A percentile compares a stretch with the other conserved stretches of the same genome.
Evolutionary conservation across 345 rosid species (phyloP).

Genomic region (Gossypium anomalum): DNA sequence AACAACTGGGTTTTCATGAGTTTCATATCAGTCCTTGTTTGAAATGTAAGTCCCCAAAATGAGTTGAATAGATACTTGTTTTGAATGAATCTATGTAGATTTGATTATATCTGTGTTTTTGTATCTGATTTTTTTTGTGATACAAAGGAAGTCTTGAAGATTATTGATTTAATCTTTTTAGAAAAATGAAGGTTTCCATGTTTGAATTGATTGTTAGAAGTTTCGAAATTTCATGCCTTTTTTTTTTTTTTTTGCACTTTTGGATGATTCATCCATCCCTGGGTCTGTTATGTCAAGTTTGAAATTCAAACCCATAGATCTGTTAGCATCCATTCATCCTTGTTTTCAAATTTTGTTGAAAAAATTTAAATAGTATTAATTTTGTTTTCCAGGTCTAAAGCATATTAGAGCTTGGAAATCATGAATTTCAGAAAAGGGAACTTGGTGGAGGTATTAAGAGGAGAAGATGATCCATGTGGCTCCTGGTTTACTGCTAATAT

Average conservation of each 20-base stretch:
- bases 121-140: background rate
- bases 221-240: background rate
- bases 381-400: constrained; percentile 15
- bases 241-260: background rate
- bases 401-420: background rate
- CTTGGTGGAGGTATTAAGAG: constrained; percentile 32
- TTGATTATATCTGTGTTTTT: constrained; percentile 8
- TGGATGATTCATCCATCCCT: background rate
- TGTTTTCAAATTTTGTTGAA: background rate
- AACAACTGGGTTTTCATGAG: constrained; percentile 12
- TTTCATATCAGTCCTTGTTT: constrained; percentile 5
- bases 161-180: background rate
- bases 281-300: background rate
- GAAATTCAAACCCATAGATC: background rate
- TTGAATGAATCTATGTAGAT: background rate
- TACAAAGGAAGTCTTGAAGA: background rate
- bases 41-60: background rate
- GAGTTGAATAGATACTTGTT: background rate
- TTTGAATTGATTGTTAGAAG: constrained; percentile 1
- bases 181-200: background rate
- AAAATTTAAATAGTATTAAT: background rate
- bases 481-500: constrained; percentile 39
- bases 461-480: constrained; percentile 30
- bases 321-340: background rate
- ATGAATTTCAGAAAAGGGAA: constrained; percentile 33